phyloP scores from a whole-genome alignment of 176 grass and related monocot species.

The Tuctoria greenei region DNA sequence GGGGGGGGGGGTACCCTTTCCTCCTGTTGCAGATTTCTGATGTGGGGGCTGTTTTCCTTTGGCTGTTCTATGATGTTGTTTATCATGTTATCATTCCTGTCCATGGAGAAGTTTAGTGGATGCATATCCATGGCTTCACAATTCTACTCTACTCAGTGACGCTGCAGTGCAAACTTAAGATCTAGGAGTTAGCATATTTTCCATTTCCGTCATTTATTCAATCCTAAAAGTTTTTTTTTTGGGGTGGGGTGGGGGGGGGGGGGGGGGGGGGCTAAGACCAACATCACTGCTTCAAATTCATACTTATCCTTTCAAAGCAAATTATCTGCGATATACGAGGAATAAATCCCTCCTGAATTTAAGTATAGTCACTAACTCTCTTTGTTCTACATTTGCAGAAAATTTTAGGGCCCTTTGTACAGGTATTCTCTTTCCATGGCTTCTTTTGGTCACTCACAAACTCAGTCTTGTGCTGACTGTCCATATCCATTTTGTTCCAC shows the following conservation, averaged over 20 bases:
- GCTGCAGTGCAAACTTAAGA: slow-evolving; percentile 3
- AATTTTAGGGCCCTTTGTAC: slow-evolving; percentile 96
- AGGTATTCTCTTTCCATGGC: slow-evolving; percentile 50
- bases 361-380: background rate
- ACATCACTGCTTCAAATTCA: background rate
- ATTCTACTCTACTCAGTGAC: background rate
- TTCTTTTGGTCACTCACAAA: background rate
- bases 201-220: background rate
- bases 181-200: background rate
- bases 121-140: background rate
- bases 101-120: background rate
- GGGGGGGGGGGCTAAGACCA: background rate
- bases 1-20: background rate
- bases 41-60: background rate
- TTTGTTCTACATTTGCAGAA: slow-evolving; percentile 54
- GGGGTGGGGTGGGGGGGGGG: no score
- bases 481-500: slow-evolving; percentile 21
- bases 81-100: background rate
- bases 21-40: slow-evolving; percentile 2
- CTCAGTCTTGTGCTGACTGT: slow-evolving; percentile 5
- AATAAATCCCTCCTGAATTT: background rate
- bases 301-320: background rate
- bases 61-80: background rate
- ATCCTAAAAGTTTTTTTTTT: background rate
- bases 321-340: background rate